Conservation (phyloP, 23 red algal species). For the Gracilaria domingensis region DNA sequence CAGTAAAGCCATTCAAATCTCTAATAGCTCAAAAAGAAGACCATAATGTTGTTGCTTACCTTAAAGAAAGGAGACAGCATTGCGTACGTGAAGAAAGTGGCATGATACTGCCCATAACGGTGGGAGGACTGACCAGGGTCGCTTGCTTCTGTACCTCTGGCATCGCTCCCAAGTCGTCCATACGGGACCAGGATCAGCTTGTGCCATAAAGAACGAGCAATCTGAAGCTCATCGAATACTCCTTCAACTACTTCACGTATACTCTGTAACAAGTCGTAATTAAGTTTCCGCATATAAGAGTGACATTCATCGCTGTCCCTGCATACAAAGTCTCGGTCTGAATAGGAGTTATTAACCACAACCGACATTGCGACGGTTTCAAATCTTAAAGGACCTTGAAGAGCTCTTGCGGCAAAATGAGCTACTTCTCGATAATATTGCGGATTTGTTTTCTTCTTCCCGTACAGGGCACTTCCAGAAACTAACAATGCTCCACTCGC, state of each 20-base stretch:
- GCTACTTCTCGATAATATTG: constrained; percentile 43
- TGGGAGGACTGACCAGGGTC: constrained; percentile 18
- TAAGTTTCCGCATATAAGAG: not conserved
- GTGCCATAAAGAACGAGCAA: not conserved
- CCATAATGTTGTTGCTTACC: constrained; percentile 3
- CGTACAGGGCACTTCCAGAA: constrained; percentile 60
- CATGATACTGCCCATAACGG: constrained; percentile 66
- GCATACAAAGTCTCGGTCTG: constrained; percentile 17
- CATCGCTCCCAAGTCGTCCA: constrained; percentile 54
- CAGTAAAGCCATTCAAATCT: not conserved
- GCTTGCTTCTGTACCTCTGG: constrained; percentile 16
- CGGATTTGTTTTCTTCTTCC: constrained; percentile 32
- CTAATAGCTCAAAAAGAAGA: not conserved
- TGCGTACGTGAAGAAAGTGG: constrained; percentile 56
- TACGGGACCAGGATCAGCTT: constrained; percentile 46
- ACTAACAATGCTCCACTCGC: constrained; percentile 23
- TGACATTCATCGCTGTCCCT: constrained; percentile 11
- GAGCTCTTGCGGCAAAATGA: constrained; percentile 49
- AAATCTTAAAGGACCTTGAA: constrained; percentile 52
- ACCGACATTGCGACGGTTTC: constrained; percentile 54
- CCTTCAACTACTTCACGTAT: constrained; percentile 30
- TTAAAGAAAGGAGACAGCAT: constrained; percentile 63
- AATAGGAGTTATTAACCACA: constrained; percentile 31
- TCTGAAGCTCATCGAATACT: constrained; percentile 24
- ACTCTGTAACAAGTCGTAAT: constrained; percentile 12